Conservation (phyloP, 257 asterid species). For the Solanum sitiens region DNA sequence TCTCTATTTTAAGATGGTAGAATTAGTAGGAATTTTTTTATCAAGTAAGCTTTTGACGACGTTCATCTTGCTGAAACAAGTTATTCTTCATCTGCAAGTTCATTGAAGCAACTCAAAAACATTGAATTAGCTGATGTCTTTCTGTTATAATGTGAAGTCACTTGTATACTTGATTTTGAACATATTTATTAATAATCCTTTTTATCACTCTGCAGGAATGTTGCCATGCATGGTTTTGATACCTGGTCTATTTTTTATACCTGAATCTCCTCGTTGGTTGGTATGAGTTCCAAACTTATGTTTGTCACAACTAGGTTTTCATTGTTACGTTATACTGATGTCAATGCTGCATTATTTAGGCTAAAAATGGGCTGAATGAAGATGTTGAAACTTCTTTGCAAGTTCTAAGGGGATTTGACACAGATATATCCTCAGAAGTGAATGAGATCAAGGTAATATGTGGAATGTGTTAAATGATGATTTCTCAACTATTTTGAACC, state of each 20-base stretch:
- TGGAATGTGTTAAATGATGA: not conserved
- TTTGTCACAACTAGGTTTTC: not conserved
- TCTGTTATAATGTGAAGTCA: not conserved
- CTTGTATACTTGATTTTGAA: not conserved
- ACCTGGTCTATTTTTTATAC: conserved; percentile 83
- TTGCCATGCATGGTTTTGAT: conserved; percentile 79
- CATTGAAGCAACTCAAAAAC: not conserved
- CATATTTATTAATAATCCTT: not conserved
- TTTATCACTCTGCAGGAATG: conserved; percentile 32
- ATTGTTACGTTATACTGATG: not conserved
- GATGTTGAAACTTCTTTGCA: conserved; percentile 79
- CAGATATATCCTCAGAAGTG: conserved; percentile 64
- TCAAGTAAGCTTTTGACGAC: not conserved
- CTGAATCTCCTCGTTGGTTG: conserved; percentile 99
- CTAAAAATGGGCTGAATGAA: conserved; percentile 66
- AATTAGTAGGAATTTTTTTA: not conserved
- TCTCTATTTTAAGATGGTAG: not conserved
- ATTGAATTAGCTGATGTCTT: not conserved
- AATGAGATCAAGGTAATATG: conserved; percentile 72
- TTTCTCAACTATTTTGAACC: not conserved
- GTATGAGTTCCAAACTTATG: conserved; percentile 34
- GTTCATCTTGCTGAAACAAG: not conserved
- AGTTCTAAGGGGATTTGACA: conserved; percentile 79
- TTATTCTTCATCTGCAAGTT: not conserved
- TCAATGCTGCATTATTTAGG: conserved; percentile 23